Evolutionary conservation across 75 land plant genomes (phyloP), one percentile per base, ranked within the genome.

Genomic region (Pinus taeda): DNA sequence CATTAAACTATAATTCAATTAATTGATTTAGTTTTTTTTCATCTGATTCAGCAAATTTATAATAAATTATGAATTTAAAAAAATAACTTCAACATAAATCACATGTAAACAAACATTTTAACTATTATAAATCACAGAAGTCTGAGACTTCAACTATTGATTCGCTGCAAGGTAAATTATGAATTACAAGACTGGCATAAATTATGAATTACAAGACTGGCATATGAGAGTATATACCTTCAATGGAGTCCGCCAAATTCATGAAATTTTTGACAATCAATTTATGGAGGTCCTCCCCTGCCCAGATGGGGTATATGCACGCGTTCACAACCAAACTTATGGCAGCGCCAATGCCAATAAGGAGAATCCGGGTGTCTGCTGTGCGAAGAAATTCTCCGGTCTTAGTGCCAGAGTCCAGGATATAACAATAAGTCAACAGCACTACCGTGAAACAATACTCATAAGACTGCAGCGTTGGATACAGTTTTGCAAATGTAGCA

Each of bases 281-380:
- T 22, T 45, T 20, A 56, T 80, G 82, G 57, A 80, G 71, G 18
- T 80, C 79, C 12, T 76, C 71, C 3, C 82, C 82, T 22, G 82
- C 82, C 82, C 82, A 80, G 15, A 49, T 37, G 7, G 82, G 82
- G 22, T 55, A 77, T 18, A 80, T 36, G 20, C 60, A 80, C 11
- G 74, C 55, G 39, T 73, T 73, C 7, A 80, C 63, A 5, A 0
- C 3, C 24, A 80, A 17, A 14, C 73, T 61, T 22, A 80, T 66
- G 55, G 39, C 71, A 3, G 64, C 76, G 15, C 82, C 82, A 33
- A 80, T 11, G 4, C 66, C 70, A 45, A 76, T 80, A 11, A 73
- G 24, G 20, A 75, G 30, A 59, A 80, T 24, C 57, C 82, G 53
- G 29, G 36, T 66, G 14, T 63, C 9, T 33, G 82, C 82, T 4